A percentile compares a stretch with the other conserved stretches of the same genome.
Conservation (phyloP, 108 stramenopile species). For the Asterionellopsis glacialis region DNA sequence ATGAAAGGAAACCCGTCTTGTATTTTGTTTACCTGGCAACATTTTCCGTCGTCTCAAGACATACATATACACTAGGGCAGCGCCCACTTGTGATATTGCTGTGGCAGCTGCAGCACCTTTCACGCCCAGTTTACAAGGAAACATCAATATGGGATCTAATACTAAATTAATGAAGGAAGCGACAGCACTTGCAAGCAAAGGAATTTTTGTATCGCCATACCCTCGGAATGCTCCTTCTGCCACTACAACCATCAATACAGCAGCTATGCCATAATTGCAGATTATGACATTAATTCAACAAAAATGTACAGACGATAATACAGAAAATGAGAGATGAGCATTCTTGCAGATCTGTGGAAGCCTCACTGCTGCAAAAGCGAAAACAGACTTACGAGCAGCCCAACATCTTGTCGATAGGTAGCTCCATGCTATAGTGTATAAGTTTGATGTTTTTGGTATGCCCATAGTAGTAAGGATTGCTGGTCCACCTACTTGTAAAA, state of each 20-base stretch:
- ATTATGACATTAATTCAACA: too few species aligned
- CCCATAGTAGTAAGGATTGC: slow-evolving; percentile 64
- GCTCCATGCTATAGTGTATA: slow-evolving; percentile 32
- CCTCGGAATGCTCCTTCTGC: slow-evolving; percentile 82
- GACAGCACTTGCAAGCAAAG: slow-evolving; percentile 45
- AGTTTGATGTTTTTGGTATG: slow-evolving; percentile 18
- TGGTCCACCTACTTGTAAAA: slow-evolving; percentile 21
- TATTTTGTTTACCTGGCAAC: slow-evolving; percentile 13
- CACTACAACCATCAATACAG: slow-evolving; percentile 55
- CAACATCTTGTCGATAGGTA: slow-evolving; percentile 52
- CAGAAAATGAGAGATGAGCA: too few species aligned
- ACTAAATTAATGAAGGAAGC: slow-evolving; percentile 57
- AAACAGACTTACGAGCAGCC: slow-evolving; percentile 18
- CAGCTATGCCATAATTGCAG: slow-evolving; percentile 22
- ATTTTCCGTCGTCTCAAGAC: slow-evolving; percentile 28
- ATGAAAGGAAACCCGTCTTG: not conserved
- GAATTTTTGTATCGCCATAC: slow-evolving; percentile 65
- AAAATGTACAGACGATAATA: too few species aligned
- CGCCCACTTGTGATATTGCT: slow-evolving; percentile 46
- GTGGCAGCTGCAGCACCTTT: slow-evolving; percentile 77
- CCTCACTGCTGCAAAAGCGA: too few species aligned
- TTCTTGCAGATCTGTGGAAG: too few species aligned
- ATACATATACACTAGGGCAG: slow-evolving; percentile 32
- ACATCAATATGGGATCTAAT: slow-evolving; percentile 80
- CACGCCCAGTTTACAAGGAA: slow-evolving; percentile 50